Base-by-base conservation (phyloP, 495 filamentous ascomycete species). In the Trichoderma virens region DNA sequence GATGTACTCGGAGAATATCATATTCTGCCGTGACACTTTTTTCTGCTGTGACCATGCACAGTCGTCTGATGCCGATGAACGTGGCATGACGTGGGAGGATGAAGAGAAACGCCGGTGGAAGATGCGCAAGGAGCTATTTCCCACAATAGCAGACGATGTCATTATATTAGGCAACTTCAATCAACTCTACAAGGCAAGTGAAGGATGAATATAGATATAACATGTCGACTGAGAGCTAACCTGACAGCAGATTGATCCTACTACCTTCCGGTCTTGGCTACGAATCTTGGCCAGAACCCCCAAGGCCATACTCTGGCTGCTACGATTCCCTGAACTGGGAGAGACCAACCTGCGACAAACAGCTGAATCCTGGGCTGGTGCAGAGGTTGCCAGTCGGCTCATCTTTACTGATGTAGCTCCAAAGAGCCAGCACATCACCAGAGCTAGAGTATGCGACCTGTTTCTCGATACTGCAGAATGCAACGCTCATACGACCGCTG, bases 81-180 rank as follows among this genome's bases (percentile, higher is more conserved):
- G 74, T 60, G 79, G 76, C 59, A 71, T 91, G 45, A 82, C 81
- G 9, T 99, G 94, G 94, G 88, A 90, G 39, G 87, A 92, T 39
- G 94, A 99, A 73, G 89, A 92, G 75, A 75, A 76, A 61, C 81
- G 88, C 65, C 82, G 95, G 65, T 98, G 95, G 94, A 80, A 82
- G 61, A 98, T 97, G 94, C 86, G 94, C 28, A 97, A 96, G 71
- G 90, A 96, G 70, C 73, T 99, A 27, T 99, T 99, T 72, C 95
- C 94, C 2, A 80, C 82, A 13, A 80, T 99, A 27, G 79, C 85
- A 14, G 90, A 97, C 66, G 88, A 97, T 70, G 83, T 85, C 28
- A 87, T 99, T 69, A 97, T 99, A 67, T 83, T 99, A 54, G 94
- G 90, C 13, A 99, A 99, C 76, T 99, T 99, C 75, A 99, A 99